Evolutionary conservation across 768 basidiomycete species (phyloP), one percentile per base, ranked within the genome.

Genomic region (Grammothele lineata): DNA sequence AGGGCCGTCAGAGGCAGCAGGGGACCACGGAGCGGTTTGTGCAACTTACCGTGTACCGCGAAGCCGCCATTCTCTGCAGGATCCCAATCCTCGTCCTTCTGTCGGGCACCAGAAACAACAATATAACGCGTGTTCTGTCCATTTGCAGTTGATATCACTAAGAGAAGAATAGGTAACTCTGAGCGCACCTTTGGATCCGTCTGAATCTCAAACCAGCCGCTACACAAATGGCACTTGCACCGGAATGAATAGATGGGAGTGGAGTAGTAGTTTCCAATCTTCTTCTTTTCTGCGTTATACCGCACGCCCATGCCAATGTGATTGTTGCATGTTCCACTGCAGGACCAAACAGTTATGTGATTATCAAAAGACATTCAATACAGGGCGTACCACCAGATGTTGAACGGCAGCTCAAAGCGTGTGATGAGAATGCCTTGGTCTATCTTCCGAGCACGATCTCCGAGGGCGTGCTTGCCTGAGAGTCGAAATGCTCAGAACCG

Each of bases 241-340:
- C 93, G 78, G 65, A 99, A 99, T 5, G 85, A 88, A 62, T 73
- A 98, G 45, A 99, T 97, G 9, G 93, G 89, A 0, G 94, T 97
- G 5, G 91, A 90, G 62, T 87, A 92, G 67, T 99, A 99, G 48
- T 79, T 82, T 12, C 96, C 96, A 26, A 97, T 79, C 66, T 95
- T 97, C 72, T 87, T 87, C 80, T 99, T 99, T 67, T 98, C 94
- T 0, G 96, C 96, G 56, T 99, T 99, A 73, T 97, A 99, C n/a
- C 96, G 88, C 2, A 99, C 96, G 19, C 96, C 96, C 81, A 96
- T 96, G 10, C 96, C 96, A 41, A 99, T 91, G 69, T 98, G 96
- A 57, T 87, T 87, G 65, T 94, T 85, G 70, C 95, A 99, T 69
- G 86, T 86, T 26, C 84, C 91, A 60, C 95, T 97, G 66, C 30